Conservation (phyloP, 257 asterid species). For the Paraleonurus japonicus region DNA sequence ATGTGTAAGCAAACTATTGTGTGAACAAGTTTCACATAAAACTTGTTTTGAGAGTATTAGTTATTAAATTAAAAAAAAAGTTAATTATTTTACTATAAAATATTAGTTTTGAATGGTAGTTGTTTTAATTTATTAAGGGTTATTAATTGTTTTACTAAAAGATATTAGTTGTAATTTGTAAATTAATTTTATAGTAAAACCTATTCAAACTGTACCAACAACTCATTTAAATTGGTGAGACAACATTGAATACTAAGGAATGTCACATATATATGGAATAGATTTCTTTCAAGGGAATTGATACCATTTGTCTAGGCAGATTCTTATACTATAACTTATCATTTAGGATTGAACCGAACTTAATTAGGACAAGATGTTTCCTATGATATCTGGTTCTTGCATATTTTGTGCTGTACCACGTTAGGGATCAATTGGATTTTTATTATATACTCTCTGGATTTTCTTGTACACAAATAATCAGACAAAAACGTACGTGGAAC, state of each 20-base stretch:
- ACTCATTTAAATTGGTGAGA: no score
- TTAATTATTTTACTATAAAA: no score
- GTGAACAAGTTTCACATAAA: no score
- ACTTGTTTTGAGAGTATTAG: no score
- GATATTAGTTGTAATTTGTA: no score
- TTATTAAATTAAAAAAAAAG: no score
- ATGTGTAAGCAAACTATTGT: no score
- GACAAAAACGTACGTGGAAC: not conserved
- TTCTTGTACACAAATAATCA: not conserved
- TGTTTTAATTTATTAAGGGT: no score
- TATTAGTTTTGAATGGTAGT: no score
- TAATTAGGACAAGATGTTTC: not conserved
- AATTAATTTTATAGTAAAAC: no score
- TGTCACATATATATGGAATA: constrained; percentile 18
- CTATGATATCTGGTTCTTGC: not conserved
- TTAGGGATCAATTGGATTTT: not conserved
- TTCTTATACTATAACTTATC: not conserved
- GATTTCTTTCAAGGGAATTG: constrained; percentile 6
- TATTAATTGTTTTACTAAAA: no score
- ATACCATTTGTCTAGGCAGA: constrained; percentile 25
- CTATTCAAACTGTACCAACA: no score
- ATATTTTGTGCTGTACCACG: not conserved
- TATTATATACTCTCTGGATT: not conserved
- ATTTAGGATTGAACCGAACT: constrained; percentile 12
- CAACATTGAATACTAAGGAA: not conserved